Base-by-base conservation (phyloP, 257 asterid genomes). In the Catharanthus roseus region DNA sequence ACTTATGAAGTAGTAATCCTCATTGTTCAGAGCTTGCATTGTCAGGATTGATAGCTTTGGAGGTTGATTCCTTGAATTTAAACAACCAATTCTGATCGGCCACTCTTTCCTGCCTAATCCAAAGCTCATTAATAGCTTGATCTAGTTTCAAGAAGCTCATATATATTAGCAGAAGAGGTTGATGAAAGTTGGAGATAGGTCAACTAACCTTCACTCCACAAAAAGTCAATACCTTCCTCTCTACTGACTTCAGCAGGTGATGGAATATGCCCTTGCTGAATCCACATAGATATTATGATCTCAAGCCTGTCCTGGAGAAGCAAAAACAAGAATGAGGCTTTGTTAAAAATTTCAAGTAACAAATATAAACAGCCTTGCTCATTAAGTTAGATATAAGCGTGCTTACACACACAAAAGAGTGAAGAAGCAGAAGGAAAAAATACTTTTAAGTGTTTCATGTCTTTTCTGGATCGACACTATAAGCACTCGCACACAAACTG, bases 191-290 rank as follows among this genome's bases (percentile, higher is more conserved):
- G 24, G n/a, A 55, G 56, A 62, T 19, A 56, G 69, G 63, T 69
- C 38, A 31, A 65, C 82, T 72, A 75, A 86, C 99, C 93, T 85
- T 78, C 84, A 75, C 76, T 86, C 87, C 90, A 75, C 38, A 77
- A 73, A 72, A 89, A 77, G 78, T 71, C 76, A 54, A 85, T 73
- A 65, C 91, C 96, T 82, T 93, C 97, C 77, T 53, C 79, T 77
- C 81, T 77, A 81, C 99, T 91, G 77, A 91, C 95, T 82, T 91
- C 96, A 77, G 97, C 96, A 24, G 96, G 97, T 21, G 97, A 85
- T 76, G 97, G 99, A 73, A 91, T 83, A 72, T 79, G 78, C 31
- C 86, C 83, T 47, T 67, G 77, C 72, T 82, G 70, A 77, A 91
- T 79, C 96, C 96, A 91, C 28, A 77, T 73, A 72, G 80, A 82